Evolutionary conservation across 768 basidiomycete genomes (phyloP).

Genomic region (Tylopilus vinaceipallidus): DNA sequence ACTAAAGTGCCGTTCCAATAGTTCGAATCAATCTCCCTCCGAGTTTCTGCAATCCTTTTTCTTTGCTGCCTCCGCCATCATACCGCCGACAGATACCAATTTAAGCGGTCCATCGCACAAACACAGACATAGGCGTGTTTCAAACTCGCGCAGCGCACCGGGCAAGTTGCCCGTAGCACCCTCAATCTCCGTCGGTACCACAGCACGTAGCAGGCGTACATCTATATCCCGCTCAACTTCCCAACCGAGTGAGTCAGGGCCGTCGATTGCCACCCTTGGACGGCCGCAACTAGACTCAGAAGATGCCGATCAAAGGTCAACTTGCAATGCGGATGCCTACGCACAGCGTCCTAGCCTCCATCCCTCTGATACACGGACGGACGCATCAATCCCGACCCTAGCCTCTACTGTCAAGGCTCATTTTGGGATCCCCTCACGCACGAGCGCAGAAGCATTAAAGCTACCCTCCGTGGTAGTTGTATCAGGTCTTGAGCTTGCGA

Average conservation of each 20-base stretch:
- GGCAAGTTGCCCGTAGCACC: constrained; percentile 17
- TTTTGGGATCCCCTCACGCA: constrained; percentile 13
- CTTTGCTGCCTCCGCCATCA: constrained; percentile 24
- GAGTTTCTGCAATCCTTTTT: constrained; percentile 40
- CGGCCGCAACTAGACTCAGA: constrained; percentile 16
- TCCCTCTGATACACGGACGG: constrained; percentile 11
- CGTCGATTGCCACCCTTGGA: constrained; percentile 13
- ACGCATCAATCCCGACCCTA: constrained; percentile 14
- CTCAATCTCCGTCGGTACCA: constrained; percentile 16
- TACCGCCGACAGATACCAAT: constrained; percentile 17
- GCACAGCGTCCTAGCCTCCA: constrained; percentile 12
- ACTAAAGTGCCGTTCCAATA: constrained; percentile 43
- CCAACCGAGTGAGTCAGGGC: constrained; percentile 17
- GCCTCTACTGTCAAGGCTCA: constrained; percentile 10
- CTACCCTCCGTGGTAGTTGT: constrained; percentile 63
- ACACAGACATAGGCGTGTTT: constrained; percentile 19
- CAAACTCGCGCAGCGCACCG: constrained; percentile 20
- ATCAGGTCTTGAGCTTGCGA: constrained; percentile 67
- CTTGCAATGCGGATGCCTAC: neutral
- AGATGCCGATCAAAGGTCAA: constrained; percentile 5
- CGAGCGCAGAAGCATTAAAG: constrained; percentile 25
- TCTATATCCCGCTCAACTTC: constrained; percentile 25
- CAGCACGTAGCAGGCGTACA: constrained; percentile 26
- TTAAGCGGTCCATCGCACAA: constrained; percentile 8
- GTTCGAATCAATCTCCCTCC: constrained; percentile 17